Conservation (phyloP, 805 yeast species). For the Metahyphopichia silvanorum region DNA sequence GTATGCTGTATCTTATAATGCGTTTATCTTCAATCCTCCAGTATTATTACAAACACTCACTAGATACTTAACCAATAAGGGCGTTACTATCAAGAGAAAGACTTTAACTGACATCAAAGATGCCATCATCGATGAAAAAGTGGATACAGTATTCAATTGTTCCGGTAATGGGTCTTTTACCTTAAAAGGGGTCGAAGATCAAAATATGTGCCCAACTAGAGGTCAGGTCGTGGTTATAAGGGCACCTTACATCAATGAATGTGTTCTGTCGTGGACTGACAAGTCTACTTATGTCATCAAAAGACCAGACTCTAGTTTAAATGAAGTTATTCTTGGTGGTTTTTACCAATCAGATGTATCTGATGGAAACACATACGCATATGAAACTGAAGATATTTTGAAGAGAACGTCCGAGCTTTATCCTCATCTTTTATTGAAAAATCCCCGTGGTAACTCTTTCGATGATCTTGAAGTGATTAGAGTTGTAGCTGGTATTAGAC, state of each 20-base stretch:
- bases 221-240: slow-evolving; percentile 25
- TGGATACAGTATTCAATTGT: slow-evolving; percentile 20
- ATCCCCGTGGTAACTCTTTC: slow-evolving; percentile 5
- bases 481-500: slow-evolving; percentile 20
- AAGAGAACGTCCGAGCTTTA: slow-evolving; percentile 11
- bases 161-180: slow-evolving; percentile 21
- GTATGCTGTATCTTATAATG: slow-evolving; percentile 6
- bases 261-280: slow-evolving; percentile 15
- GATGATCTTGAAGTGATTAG: slow-evolving; percentile 19
- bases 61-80: slow-evolving; percentile 9
- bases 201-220: slow-evolving; percentile 15
- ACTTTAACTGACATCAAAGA: slow-evolving; percentile 13
- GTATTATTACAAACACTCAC: slow-evolving; percentile 11
- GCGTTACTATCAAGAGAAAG: slow-evolving; percentile 8
- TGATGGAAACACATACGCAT: slow-evolving; percentile 12
- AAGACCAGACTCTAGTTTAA: slow-evolving; percentile 14
- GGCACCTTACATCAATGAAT: slow-evolving; percentile 22
- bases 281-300: slow-evolving; percentile 21
- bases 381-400: slow-evolving; percentile 17
- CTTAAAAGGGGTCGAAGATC: slow-evolving; percentile 18
- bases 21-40: slow-evolving; percentile 18
- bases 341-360: slow-evolving; percentile 17
- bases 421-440: slow-evolving; percentile 13
- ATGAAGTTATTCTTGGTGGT: slow-evolving; percentile 15
- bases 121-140: slow-evolving; percentile 7